Evolutionary conservation across 768 basidiomycete species (phyloP), one percentile per base, ranked within the genome.

Genomic region (Butyriboletus loyo): DNA sequence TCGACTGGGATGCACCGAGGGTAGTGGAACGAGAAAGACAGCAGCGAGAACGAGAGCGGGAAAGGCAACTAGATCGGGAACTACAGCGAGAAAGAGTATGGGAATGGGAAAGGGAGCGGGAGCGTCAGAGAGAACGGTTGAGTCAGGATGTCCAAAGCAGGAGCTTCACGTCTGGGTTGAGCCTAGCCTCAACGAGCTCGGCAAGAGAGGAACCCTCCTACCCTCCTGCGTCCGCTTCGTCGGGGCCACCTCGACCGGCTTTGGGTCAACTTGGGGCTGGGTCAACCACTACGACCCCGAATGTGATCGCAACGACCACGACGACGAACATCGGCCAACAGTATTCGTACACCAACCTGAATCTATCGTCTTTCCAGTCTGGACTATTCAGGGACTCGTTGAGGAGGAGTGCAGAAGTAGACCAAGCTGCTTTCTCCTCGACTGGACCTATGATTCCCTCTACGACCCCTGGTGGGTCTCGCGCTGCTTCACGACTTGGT

Each of bases 301-400:
- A 42, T 19, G 30, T 38, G 24, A 44, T 36, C 0, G 0, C 52
- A 14, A 34, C 49, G 22, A 46, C 42, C 9, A 5, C 53, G 13
- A 42, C 53, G 27, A 44, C 45, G n/a, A 61, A 58, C 39, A 56
- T 35, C 32, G 44, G 22, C n/a, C 56, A 55, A 28, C 56, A 52
- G 7, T 66, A 69, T 41, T 65, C 69, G 7, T 69, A 69, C 43
- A 59, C 54, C 46, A 69, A 61, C 41, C 25, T 69, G n/a, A 65
- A 69, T n/a, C 45, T 69, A 6, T 58, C 66, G 17, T 53, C 67
- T 35, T 69, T 69, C 47, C 67, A 67, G 31, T 65, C 68, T 24
- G 68, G 68, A 3, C 32, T 71, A 21, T 69, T 71, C 45, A 63
- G 68, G 27, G 68, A 69, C 52, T 71, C 68, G 25, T 30, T 69